Conservation (phyloP, 1,284 basidiomycete genomes). For the Marasmius oreades region DNA sequence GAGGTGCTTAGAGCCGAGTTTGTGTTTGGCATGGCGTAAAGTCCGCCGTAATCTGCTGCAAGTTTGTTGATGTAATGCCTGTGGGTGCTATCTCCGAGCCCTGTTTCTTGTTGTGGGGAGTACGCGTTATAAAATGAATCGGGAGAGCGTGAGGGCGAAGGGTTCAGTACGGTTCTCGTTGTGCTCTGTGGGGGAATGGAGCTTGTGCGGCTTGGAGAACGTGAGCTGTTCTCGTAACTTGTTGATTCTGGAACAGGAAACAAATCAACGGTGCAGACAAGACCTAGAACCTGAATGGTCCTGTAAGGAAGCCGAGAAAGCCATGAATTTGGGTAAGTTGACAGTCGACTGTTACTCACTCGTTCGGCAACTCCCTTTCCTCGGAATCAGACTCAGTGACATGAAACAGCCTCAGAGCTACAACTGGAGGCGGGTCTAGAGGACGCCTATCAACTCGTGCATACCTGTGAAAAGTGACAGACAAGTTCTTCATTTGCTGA, state of each 20-base stretch:
- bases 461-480: slow-evolving; percentile 25
- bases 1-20: background rate
- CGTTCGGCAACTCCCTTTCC: slow-evolving; percentile 32
- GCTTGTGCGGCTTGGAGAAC: no score
- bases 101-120: background rate
- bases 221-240: background rate
- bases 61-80: background rate
- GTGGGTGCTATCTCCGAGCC: background rate
- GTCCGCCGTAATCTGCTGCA: background rate
- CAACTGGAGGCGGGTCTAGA: slow-evolving; percentile 37
- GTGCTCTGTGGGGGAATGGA: no score
- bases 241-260: slow-evolving; percentile 43
- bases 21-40: background rate
- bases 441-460: slow-evolving; percentile 36
- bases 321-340: slow-evolving; percentile 8
- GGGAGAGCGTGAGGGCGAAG: background rate
- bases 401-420: slow-evolving; percentile 29
- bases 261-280: slow-evolving; percentile 64
- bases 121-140: background rate
- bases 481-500: background rate
- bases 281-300: slow-evolving; percentile 43
- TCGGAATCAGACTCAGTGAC: slow-evolving; percentile 22
- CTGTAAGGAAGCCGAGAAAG: slow-evolving; percentile 23
- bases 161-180: no score
- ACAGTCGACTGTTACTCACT: slow-evolving; percentile 25